Evolutionary conservation across 371 early-diverging fungal genomes (phyloP).

Genomic region (Mortierella sp.): DNA sequence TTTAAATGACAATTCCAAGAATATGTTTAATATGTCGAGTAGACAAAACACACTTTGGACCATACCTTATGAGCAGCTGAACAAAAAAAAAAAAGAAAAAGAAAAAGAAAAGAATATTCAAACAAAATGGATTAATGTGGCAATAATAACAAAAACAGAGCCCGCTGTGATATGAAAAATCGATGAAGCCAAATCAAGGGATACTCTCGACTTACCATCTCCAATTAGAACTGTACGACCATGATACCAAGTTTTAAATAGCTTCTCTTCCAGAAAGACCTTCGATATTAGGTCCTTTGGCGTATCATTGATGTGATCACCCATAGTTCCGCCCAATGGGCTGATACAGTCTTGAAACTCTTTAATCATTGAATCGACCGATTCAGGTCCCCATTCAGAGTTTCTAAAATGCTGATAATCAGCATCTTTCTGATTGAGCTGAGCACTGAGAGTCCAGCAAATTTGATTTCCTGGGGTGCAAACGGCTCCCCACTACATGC

Average conservation of each 20-base stretch:
- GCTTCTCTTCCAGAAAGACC: conserved; percentile 3
- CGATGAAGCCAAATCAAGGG: too few relatives aligned
- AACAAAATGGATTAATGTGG: too few relatives aligned
- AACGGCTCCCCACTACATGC: too few relatives aligned
- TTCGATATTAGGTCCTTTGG: neutral
- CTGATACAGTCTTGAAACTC: conserved; percentile 10
- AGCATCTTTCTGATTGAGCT: conserved; percentile 1
- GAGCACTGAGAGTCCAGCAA: conserved; percentile 20
- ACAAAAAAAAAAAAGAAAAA: too few relatives aligned
- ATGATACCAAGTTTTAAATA: conserved; percentile 9
- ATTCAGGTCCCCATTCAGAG: conserved; percentile 42
- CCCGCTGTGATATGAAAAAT: too few relatives aligned
- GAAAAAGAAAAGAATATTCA: too few relatives aligned
- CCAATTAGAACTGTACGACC: conserved; percentile 4
- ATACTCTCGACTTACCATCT: conserved; percentile 5
- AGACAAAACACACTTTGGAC: too few relatives aligned
- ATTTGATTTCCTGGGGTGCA: conserved; percentile 21
- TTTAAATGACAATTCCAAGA: too few relatives aligned
- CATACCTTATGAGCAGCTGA: too few relatives aligned
- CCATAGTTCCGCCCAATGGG: conserved; percentile 19
- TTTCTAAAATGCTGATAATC: conserved; percentile 20
- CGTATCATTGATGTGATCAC: neutral
- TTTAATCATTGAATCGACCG: conserved; percentile 25
- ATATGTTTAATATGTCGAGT: too few relatives aligned
- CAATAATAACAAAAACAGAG: too few relatives aligned